phyloP scores from a whole-genome alignment of 2,329 filamentous ascomycete species.

The Colletotrichum sp. region DNA sequence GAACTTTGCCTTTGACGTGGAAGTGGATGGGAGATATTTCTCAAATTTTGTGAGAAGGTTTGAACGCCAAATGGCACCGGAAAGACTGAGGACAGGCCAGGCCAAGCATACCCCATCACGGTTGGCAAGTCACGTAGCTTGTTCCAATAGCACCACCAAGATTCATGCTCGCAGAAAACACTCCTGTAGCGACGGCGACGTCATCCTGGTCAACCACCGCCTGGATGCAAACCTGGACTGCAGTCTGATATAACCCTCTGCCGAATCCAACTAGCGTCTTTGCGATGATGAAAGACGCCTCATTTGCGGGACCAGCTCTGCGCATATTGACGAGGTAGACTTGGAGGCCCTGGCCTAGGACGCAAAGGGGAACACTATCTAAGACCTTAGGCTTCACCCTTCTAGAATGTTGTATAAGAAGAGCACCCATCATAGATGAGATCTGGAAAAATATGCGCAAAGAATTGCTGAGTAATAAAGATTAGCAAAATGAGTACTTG shows the following conservation, averaged over 20 bases:
- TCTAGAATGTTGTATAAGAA: not conserved
- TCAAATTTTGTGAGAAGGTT: not conserved
- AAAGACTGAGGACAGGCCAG: not conserved
- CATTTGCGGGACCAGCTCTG: not conserved
- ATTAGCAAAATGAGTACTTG: not conserved
- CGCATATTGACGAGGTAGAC: not conserved
- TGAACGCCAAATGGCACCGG: not conserved
- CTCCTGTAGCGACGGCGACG: not conserved
- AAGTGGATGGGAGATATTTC: not conserved
- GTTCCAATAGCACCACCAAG: not conserved
- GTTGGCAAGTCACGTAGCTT: not conserved
- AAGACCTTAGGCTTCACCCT: not conserved
- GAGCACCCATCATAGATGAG: not conserved
- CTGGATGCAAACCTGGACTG: not conserved
- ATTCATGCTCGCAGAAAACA: not conserved
- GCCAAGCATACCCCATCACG: not conserved
- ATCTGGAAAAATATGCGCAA: not conserved
- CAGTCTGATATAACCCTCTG: not conserved
- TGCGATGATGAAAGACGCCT: not conserved
- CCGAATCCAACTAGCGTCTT: not conserved
- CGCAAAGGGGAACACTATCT: not conserved
- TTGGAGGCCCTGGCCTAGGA: not conserved
- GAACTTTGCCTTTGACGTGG: not conserved
- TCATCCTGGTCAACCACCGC: not conserved
- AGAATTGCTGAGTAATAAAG: not conserved